Evolutionary conservation across 176 grass and related monocot genomes (phyloP), one percentile per base, ranked within the genome.

Genomic region (Carex scoparia): DNA sequence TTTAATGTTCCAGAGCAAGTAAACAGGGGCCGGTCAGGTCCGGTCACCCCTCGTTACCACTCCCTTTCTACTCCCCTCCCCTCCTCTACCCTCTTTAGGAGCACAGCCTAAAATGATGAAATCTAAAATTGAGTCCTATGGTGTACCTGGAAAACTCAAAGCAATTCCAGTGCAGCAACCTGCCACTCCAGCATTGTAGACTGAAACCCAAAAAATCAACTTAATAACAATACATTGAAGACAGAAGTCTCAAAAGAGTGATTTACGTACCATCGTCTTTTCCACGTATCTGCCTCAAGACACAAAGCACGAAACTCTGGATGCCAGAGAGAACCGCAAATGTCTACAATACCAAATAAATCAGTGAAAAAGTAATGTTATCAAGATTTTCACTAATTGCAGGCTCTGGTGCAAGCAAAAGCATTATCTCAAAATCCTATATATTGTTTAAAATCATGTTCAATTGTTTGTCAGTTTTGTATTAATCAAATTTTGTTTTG

Each of bases 281-380:
- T 79, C 93, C 91, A 40, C 96, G 96, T 60, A 99, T 16, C 81
- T 82, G 92, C 89, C 92, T 89, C 91, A 99, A 69, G 74, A 92
- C 85, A 60, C 96, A 99, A 80, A 93, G 82, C 13, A 99, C 91
- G 73, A 99, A 93, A 88, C 96, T 95, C 84, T 95, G 93, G 42
- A 95, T 90, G 0, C 96, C 93, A 54, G 96, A 99, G 48, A 99
- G 90, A 89, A 99, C 93, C 35, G 88, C 93, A 89, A 99, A 99
- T 16, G 91, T 99, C 93, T 99, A 61, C 72, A 80, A 76, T 67
- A 90, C 56, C n/a, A 89, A 37, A 28, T 30, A 35, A 37, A 58
- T 3, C 13, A 79, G 15, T 33, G 48, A 58, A 4, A 33, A 79
- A 58, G 28, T 18, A 58, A 79, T 58, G 13, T 57, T 58, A 28